Evolutionary conservation across 441 rosid genomes (phyloP).

Genomic region (Erodium moschatum): DNA sequence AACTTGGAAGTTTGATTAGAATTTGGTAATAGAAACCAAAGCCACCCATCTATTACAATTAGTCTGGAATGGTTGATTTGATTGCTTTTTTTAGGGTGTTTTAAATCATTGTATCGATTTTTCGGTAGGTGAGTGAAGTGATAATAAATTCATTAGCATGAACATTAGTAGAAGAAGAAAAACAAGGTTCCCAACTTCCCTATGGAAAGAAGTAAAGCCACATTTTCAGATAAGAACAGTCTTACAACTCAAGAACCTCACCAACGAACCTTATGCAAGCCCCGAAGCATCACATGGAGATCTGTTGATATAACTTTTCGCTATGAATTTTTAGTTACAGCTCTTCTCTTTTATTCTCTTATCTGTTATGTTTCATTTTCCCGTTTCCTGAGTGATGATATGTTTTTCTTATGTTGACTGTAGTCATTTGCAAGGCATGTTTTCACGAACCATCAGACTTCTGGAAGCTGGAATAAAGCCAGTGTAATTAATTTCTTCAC

Average conservation of each 20-base stretch:
- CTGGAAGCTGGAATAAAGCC: conserved; percentile 97
- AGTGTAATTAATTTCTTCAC: conserved; percentile 40
- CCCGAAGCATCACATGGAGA: too few species aligned
- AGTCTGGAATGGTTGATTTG: not conserved
- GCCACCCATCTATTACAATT: not conserved
- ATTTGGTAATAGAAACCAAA: not conserved
- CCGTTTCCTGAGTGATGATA: conserved; percentile 8
- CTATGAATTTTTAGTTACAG: not conserved
- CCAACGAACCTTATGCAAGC: not conserved
- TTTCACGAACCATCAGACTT: conserved; percentile 78
- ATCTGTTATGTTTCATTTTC: too few species aligned
- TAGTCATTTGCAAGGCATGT: conserved; percentile 97
- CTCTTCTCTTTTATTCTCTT: too few species aligned
- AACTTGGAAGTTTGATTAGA: not conserved
- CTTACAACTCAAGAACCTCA: not conserved
- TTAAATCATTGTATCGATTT: not conserved
- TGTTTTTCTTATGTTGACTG: conserved; percentile 11
- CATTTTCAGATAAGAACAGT: not conserved
- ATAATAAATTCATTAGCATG: not conserved
- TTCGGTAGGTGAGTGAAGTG: not conserved
- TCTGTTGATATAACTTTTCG: not conserved
- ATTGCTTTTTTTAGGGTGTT: too few species aligned
- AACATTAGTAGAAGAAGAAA: not conserved
- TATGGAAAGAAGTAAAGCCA: not conserved
- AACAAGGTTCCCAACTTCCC: not conserved